These are phyloP conservation scores for Termitomyces sp. DNA, from an alignment of 768 basidiomycete genomes.

Conservation along the genomic window DNA sequence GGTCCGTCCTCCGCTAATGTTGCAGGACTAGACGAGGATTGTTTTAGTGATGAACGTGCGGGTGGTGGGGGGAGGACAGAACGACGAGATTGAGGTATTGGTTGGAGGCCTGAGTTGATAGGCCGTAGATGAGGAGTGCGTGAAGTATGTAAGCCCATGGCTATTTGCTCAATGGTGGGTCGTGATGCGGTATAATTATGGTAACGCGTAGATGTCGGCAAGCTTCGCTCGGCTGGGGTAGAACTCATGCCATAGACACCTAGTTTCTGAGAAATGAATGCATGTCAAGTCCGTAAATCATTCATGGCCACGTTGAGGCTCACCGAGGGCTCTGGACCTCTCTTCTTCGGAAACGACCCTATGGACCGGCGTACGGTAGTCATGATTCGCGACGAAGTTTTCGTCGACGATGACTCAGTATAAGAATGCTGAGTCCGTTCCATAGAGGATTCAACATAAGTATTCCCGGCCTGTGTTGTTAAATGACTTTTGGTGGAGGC, in stretches of 20 bases:
- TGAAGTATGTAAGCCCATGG: slow-evolving; percentile 77
- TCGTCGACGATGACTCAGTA: slow-evolving; percentile 9
- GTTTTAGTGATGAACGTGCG: slow-evolving; percentile 63
- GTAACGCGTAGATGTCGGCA: slow-evolving; percentile 27
- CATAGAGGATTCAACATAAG: neutral
- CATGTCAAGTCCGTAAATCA: neutral
- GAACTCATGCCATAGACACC: slow-evolving; percentile 33
- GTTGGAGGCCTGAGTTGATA: slow-evolving; percentile 22
- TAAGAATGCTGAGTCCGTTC: slow-evolving; percentile 1
- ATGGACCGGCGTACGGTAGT: slow-evolving; percentile 20
- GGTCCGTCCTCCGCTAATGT: slow-evolving; percentile 33
- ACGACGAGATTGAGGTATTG: slow-evolving; percentile 28
- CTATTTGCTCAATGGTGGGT: slow-evolving; percentile 73
- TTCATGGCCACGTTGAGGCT: neutral
- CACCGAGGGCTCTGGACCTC: slow-evolving; percentile 15
- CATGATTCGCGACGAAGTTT: slow-evolving; percentile 22
- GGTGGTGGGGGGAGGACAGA: slow-evolving; percentile 50
- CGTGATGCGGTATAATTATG: slow-evolving; percentile 39
- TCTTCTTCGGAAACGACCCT: slow-evolving; percentile 19
- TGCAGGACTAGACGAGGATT: slow-evolving; percentile 35
- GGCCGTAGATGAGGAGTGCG: slow-evolving; percentile 70
- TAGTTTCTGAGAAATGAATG: slow-evolving; percentile 8
- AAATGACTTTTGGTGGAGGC: slow-evolving; percentile 7
- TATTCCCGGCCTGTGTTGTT: neutral
- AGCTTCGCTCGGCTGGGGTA: slow-evolving; percentile 35